A percentile compares a stretch with the other conserved stretches of the same genome.
Conservation (phyloP, 2,329 filamentous ascomycete genomes). For the Periconia sp. region DNA sequence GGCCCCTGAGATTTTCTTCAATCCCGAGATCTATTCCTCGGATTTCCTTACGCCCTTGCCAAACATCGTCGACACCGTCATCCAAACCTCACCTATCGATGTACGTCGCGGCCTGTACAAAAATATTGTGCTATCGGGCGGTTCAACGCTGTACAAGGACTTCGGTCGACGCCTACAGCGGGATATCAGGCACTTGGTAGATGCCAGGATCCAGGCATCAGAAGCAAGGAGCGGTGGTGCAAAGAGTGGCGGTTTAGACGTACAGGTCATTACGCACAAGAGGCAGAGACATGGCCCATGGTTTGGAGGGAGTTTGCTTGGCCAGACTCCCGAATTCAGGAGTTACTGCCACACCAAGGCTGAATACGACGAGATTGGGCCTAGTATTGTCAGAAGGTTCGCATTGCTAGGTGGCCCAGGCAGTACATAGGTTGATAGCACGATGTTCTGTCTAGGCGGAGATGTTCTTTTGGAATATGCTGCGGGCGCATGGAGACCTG, state of each 20-base stretch:
- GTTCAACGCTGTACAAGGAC: slow-evolving; percentile 97
- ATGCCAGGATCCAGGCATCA: slow-evolving; percentile 87
- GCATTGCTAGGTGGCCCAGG: slow-evolving; percentile 90
- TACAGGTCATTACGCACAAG: slow-evolving; percentile 97
- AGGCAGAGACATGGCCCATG: slow-evolving; percentile 95
- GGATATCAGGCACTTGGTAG: slow-evolving; percentile 94
- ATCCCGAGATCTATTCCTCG: slow-evolving; percentile 98
- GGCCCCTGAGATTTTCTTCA: slow-evolving; percentile 99
- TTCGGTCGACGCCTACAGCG: slow-evolving; percentile 94
- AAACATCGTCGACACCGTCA: slow-evolving; percentile 91
- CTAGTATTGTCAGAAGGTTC: slow-evolving; percentile 92
- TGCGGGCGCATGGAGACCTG: not conserved
- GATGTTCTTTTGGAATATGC: not conserved
- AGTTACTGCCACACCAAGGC: slow-evolving; percentile 89
- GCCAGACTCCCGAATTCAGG: slow-evolving; percentile 96
- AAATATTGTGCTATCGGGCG: slow-evolving; percentile 97
- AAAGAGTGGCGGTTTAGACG: slow-evolving; percentile 90
- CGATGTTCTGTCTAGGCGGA: not conserved
- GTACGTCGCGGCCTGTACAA: slow-evolving; percentile 97
- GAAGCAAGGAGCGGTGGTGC: slow-evolving; percentile 90
- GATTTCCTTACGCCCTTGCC: slow-evolving; percentile 96
- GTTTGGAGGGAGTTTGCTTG: slow-evolving; percentile 96
- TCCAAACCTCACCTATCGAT: slow-evolving; percentile 96
- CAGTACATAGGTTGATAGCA: slow-evolving; percentile 57
- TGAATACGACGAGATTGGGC: slow-evolving; percentile 88